Evolutionary conservation across 2,329 filamentous ascomycete species (phyloP).

Genomic region (Lecanicillium sp.): DNA sequence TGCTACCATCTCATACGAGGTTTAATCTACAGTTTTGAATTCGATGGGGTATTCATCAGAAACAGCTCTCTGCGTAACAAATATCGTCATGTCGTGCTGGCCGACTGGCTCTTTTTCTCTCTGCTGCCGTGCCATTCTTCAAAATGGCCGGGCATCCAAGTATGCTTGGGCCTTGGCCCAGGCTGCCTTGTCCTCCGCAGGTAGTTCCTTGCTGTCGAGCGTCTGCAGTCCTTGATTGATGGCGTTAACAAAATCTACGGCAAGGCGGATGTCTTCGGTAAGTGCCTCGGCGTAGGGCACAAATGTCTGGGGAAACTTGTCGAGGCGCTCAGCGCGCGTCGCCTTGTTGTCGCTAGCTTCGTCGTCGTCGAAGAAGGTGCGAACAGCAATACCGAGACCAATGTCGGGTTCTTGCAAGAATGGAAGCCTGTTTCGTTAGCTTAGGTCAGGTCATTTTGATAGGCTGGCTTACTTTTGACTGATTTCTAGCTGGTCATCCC

Average conservation of each 20-base stretch:
- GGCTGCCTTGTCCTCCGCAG: slow-evolving; percentile 38
- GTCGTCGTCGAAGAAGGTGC: slow-evolving; percentile 72
- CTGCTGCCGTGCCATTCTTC: slow-evolving; percentile 10
- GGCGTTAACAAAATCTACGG: slow-evolving; percentile 52
- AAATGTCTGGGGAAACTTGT: slow-evolving; percentile 46
- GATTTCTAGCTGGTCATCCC: slow-evolving; percentile 61
- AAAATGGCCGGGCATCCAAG: slow-evolving; percentile 39
- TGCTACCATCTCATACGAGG: slow-evolving; percentile 7
- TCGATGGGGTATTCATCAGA: not conserved
- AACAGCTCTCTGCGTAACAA: not conserved
- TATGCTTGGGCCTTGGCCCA: slow-evolving; percentile 54
- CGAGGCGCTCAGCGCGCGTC: slow-evolving; percentile 37
- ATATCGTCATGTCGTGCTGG: slow-evolving; percentile 7
- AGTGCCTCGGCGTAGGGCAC: slow-evolving; percentile 56
- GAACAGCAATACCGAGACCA: slow-evolving; percentile 70
- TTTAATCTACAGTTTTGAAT: not conserved
- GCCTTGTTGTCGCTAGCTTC: slow-evolving; percentile 50
- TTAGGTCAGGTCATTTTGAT: slow-evolving; percentile 16
- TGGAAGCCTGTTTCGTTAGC: slow-evolving; percentile 45
- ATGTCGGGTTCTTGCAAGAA: slow-evolving; percentile 67
- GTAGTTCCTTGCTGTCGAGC: slow-evolving; percentile 42
- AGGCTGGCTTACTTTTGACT: slow-evolving; percentile 69
- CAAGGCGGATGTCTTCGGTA: slow-evolving; percentile 53
- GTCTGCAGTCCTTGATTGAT: slow-evolving; percentile 52
- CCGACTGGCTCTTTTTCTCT: not conserved